Evolutionary conservation across 2,329 filamentous ascomycete species (phyloP).

Genomic region (Beauveria sp.): DNA sequence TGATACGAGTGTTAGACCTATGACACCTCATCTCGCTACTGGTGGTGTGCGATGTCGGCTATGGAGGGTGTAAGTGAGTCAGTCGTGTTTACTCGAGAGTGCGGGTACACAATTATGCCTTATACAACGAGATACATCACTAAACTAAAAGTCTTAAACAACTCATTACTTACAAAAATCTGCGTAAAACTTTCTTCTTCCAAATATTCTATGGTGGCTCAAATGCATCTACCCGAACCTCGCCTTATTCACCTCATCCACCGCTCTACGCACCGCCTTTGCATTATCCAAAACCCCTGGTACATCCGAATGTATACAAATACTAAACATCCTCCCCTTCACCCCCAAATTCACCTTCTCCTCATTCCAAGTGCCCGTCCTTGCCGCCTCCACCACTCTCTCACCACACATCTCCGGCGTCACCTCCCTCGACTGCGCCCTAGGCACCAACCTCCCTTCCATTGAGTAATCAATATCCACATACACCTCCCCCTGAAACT

Average conservation of each 20-base stretch:
- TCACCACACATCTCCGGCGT: constrained; percentile 13
- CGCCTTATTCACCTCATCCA: constrained; percentile 5
- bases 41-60: no score
- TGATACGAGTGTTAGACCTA: no score
- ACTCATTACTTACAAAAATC: no score
- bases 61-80: no score
- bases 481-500: constrained; percentile 15
- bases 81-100: no score
- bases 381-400: constrained; percentile 1
- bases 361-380: neutral
- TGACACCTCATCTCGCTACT: no score
- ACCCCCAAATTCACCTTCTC: neutral
- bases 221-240: neutral
- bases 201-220: no score
- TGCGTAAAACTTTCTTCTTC: no score
- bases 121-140: no score
- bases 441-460: constrained; percentile 12
- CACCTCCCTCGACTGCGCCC: constrained; percentile 8
- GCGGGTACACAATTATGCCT: no score
- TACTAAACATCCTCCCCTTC: constrained; percentile 2
- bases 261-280: constrained; percentile 6
- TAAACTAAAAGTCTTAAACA: no score
- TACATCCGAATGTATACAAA: constrained; percentile 13
- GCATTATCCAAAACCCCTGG: constrained; percentile 10
- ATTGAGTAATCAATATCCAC: constrained; percentile 19